phyloP scores from a whole-genome alignment of 2,329 filamentous ascomycete species.

The Fusarium globosum region DNA sequence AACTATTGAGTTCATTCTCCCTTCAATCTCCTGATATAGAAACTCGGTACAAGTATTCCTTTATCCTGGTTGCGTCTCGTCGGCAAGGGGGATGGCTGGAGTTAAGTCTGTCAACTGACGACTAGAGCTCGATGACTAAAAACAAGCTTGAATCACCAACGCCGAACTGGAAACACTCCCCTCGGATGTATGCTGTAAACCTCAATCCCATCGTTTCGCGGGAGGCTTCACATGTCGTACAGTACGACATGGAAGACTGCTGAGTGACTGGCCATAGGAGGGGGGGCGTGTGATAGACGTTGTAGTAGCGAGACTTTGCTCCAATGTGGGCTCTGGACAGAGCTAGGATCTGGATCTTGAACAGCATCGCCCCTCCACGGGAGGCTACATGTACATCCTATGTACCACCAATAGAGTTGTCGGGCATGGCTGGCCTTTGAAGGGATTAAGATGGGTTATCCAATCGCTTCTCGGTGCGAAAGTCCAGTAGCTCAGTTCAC shows the following conservation, averaged over 20 bases:
- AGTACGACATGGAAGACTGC: conserved; percentile 16
- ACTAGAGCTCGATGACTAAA: conserved; percentile 6
- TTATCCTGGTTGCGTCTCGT: neutral
- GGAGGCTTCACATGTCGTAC: conserved; percentile 24
- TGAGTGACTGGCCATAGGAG: conserved; percentile 3
- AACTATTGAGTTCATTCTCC: neutral
- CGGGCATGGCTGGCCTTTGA: conserved; percentile 37
- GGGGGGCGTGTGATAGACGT: conserved; percentile 19
- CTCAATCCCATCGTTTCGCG: conserved; percentile 23
- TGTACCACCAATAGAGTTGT: conserved; percentile 30
- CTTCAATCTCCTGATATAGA: neutral
- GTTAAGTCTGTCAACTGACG: neutral
- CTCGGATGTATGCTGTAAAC: conserved; percentile 11
- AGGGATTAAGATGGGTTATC: conserved; percentile 2
- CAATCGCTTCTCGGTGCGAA: conserved; percentile 7
- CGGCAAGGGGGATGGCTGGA: conserved; percentile 1
- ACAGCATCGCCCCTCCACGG: conserved; percentile 37
- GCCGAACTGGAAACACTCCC: conserved; percentile 46
- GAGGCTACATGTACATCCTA: conserved; percentile 38
- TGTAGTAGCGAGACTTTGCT: conserved; percentile 15
- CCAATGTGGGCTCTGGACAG: conserved; percentile 25
- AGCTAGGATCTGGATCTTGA: conserved; percentile 43
- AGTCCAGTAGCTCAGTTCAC: neutral
- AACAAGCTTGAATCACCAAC: conserved; percentile 24
- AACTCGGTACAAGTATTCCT: neutral